Base-by-base conservation (phyloP, 805 yeast genomes). In the Yarrowia sp. region DNA sequence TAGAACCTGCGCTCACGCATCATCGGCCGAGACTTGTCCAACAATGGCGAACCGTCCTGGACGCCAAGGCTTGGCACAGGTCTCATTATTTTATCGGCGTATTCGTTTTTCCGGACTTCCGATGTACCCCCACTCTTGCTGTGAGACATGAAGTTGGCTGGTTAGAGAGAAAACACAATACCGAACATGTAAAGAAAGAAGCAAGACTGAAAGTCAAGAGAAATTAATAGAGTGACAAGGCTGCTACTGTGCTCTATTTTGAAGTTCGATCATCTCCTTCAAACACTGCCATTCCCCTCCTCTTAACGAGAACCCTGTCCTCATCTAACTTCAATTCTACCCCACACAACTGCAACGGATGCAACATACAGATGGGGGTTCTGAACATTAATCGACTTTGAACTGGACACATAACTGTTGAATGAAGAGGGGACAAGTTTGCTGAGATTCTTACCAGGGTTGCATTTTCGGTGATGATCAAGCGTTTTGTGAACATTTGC, bases 331-430 rank as follows among this genome's bases (percentile, higher is more conserved):
- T 53, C 43, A 12, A 36, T 50, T 8, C 32, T 52, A 53, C 58
- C 58, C 58, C 58, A 53, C 58, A 53, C 58, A 53, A 12, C 58
- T 36, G 42, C 42, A 52, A 52, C 55, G 40, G 36, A 50, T 32
- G 40, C 22, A 32, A 32, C 41, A 35, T 52, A n/a, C 42, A 36
- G 56, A 16, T 52, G 40, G 40, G 55, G 55, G 26, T 45, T n/a
- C 32, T 46, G 35, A 46, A 48, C 52, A 48, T 48, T 48, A 26
- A 48, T 48, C 52, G 52, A 48, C 52, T 48, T 48, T 26, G 16
- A 14, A 11, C 35, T 46, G 15, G 50, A 5, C 35, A 46, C n/a
- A 16, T 41, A 8, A 9, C 10, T 45, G 48, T 43, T 43, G 46
- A n/a, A 42, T n/a, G 10, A 12, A 42, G 46, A 42, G 46, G 46